phyloP scores from a whole-genome alignment of 2,329 filamentous ascomycete genomes.

The Dothideomycetidae sp. region DNA sequence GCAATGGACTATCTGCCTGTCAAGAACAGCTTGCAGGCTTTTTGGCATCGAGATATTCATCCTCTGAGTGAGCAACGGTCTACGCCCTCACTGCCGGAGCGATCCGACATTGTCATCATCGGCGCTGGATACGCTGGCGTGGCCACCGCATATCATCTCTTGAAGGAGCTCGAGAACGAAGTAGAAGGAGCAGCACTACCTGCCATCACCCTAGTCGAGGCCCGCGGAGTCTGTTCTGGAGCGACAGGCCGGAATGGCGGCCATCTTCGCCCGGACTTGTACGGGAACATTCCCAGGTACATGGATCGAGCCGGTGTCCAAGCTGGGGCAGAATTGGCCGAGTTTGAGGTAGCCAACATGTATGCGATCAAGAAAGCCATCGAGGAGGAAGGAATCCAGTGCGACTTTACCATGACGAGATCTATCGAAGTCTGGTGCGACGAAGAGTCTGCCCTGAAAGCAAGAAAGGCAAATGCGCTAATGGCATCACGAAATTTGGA shows the following conservation, averaged over 20 bases:
- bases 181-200: constrained; percentile 9
- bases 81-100: too few species aligned
- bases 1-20: too few species aligned
- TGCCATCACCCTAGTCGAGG: constrained; percentile 28
- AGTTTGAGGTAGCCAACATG: constrained; percentile 26
- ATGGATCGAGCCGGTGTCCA: constrained; percentile 18
- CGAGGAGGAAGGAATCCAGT: constrained; percentile 29
- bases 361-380: constrained; percentile 26
- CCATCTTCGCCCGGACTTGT: constrained; percentile 30
- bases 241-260: constrained; percentile 34
- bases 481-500: constrained; percentile 18
- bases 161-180: constrained; percentile 2
- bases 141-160: constrained; percentile 17
- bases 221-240: constrained; percentile 28
- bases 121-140: constrained; percentile 57
- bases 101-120: constrained; percentile 56
- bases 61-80: too few species aligned
- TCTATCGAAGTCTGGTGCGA: constrained; percentile 27
- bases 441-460: constrained; percentile 19
- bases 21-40: too few species aligned
- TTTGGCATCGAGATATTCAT: too few species aligned
- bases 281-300: constrained; percentile 22
- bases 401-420: constrained; percentile 28
- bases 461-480: constrained; percentile 19
- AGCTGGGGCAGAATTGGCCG: constrained; percentile 20